Base-by-base conservation (phyloP, 2,329 filamentous ascomycete genomes). In the Exophiala lecanii-corni region DNA sequence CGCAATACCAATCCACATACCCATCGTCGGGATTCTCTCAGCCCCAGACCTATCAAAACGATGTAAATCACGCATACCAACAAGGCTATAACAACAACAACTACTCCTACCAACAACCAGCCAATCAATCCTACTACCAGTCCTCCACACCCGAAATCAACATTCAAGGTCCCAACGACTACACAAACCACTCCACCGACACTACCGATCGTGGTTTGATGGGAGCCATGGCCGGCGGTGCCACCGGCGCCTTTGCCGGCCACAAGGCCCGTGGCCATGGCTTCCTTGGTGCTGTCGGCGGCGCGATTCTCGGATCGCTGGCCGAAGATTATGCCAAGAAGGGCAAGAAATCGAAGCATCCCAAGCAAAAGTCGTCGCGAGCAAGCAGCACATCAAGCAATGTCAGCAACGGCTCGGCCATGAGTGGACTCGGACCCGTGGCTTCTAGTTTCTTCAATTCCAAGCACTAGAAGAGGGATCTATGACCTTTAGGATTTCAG, bases 161-260 rank as follows among this genome's bases (percentile, higher is more conserved):
- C n/a, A 13, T n/a, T 23, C 18, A 26, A 15, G 23, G 23, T 26
- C 23, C 36, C 20, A 38, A 26, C 36, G 20, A 15, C 36, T 18
- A 33, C 30, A n/a, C 39, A 34, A 23, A 20, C 33, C 13, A 15
- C 17, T 18, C 13, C 31, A 37, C 19, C 25, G 28, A 64, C 35
- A 72, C 75, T 42, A 74, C 71, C 39, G 76, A 80, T 47, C 72
- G 77, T 41, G 76, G 76, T 19, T 62, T 80, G 7, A 70, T 74
- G 53, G 74, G 77, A 32, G 71, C 75, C 2, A 59, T 79, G 2
- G 72, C 70, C n/a, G 78, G 78, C 30, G 76, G 74, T 34, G 68
- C 74, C 2, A 73, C 76, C 2, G 78, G 78, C 1, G 73, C 71
- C 47, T 72, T 73, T 47, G 65, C 75, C 6, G 78, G 78, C 10